Base-by-base conservation (phyloP, 148 eudicot genomes). In the Camellia japonica region DNA sequence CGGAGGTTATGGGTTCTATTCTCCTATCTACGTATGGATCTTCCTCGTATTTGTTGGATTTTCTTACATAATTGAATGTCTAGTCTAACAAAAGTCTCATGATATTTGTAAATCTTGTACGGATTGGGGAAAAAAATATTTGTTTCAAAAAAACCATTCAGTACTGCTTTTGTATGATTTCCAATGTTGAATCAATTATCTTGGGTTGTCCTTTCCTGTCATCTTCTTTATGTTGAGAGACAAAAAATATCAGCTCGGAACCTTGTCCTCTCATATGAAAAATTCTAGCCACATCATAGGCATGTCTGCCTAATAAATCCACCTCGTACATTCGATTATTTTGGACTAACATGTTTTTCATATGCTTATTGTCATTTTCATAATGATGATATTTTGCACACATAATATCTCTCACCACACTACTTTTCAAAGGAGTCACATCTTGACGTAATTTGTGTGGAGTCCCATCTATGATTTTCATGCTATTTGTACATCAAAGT, bases 281-380 rank as follows among this genome's bases (percentile, higher is more conserved):
- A 20, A 10, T 9, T 72, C 16, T 2, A 51, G 75, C 54, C 61
- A 10, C 75, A 23, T 72, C 75, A 72, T 60, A 72, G 61, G 75
- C 42, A 72, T 72, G 5, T 11, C 23, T 71, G n/a, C 52, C 54
- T 72, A 52, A 15, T 23, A 7, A 23, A 30, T 30, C 38, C 38
- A 30, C 38, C 38, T 72, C 6, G 13, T 23, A 30, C 12, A 64
- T 60, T 20, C 38, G 11, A 20, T 61, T 64, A 13, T 72, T 51
- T 72, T 72, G 61, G 23, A 54, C 20, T 1, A 3, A 20, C 61
- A 8, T 11, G 41, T 52, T 8, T 23, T 72, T 44, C 44, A 51
- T 14, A 43, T 69, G 18, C 15, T 43, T 20, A 43, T 46, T 52
- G 61, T 23, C 75, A 72, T 72, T 72, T 72, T 20, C 73, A 52